Base-by-base conservation (phyloP, 768 basidiomycete species). In the Boletus tylopilopsis region DNA sequence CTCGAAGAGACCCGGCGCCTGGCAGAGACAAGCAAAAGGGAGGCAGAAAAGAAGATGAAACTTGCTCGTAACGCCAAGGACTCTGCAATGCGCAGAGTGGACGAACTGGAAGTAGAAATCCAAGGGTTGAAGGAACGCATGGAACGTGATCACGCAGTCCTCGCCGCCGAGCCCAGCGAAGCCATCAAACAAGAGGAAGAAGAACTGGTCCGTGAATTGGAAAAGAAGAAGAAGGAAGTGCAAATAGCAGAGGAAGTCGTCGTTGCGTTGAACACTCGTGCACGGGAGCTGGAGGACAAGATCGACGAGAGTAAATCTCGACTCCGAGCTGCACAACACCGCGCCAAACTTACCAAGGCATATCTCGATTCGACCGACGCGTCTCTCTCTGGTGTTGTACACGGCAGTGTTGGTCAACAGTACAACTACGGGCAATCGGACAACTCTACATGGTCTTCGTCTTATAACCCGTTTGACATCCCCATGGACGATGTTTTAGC, bases 31-130 rank as follows among this genome's bases (percentile, higher is more conserved):
- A 68, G 75, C 44, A 87, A 83, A 63, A 78, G 83, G 38, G 94
- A 97, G 40, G 91, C 87, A 5, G 95, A 98, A 69, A 93, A 90
- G 73, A 84, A 84, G 57, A 76, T 94, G 51, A 87, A 84, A 59
- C 73, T 76, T n/a, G 82, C 80, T 15, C 82, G 84, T 64, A 74
- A 63, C 36, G 72, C 77, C 52, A 80, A 85, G 29, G 84, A 89
- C 60, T 82, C 75, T 47, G 78, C 85, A 0, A 73, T 66, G 19
- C 76, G 75, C 58, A 75, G 78, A 35, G 76, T 86, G 62, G 76
- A 78, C 25, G 71, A 75, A 51, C 71, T 88, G 47, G 80, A 83
- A 52, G 71, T 78, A 52, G 82, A 86, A 62, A 85, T 89, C 41
- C 68, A 68, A 51, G 67, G 68, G 43, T 59, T 90, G 39, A 77